Percentiles rank a stretch among this genome's conserved stretches.
Conservation (phyloP, 352 stramenopile species). For the Phytophthora lateralis region DNA sequence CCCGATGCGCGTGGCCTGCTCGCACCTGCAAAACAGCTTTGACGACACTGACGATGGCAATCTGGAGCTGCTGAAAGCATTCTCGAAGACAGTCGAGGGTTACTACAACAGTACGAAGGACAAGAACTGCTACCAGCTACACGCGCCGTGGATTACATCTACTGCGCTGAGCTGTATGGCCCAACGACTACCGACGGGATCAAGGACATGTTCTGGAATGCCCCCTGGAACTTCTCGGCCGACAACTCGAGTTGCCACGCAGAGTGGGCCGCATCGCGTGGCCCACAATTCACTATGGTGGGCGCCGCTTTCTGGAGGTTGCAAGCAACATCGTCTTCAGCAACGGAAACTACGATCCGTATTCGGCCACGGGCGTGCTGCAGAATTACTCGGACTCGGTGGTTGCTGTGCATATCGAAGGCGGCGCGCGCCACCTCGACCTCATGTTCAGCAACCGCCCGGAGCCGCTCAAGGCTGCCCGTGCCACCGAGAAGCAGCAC, state of each 20-base stretch:
- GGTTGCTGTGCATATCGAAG: constrained; percentile 53
- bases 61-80: constrained; percentile 27
- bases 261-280: constrained; percentile 44
- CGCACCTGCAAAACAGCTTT: constrained; percentile 30
- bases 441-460: constrained; percentile 86
- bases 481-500: constrained; percentile 52
- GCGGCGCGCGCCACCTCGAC: constrained; percentile 76
- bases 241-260: constrained; percentile 48
- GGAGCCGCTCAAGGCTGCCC: constrained; percentile 36
- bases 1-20: constrained; percentile 78
- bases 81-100: constrained; percentile 41
- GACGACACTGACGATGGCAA: constrained; percentile 28
- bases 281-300: constrained; percentile 51
- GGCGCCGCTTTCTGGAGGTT: constrained; percentile 30
- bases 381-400: constrained; percentile 49
- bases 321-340: constrained; percentile 92
- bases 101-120: constrained; percentile 49
- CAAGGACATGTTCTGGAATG: constrained; percentile 73
- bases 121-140: constrained; percentile 32
- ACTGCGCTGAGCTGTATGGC: constrained; percentile 55
- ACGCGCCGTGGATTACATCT: constrained; percentile 40
- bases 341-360: constrained; percentile 90
- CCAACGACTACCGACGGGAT: constrained; percentile 50
- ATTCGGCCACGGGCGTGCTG: constrained; percentile 75
- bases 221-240: constrained; percentile 37